phyloP scores from a whole-genome alignment of 2,329 filamentous ascomycete genomes.

The Cryphonectria parasitica region DNA sequence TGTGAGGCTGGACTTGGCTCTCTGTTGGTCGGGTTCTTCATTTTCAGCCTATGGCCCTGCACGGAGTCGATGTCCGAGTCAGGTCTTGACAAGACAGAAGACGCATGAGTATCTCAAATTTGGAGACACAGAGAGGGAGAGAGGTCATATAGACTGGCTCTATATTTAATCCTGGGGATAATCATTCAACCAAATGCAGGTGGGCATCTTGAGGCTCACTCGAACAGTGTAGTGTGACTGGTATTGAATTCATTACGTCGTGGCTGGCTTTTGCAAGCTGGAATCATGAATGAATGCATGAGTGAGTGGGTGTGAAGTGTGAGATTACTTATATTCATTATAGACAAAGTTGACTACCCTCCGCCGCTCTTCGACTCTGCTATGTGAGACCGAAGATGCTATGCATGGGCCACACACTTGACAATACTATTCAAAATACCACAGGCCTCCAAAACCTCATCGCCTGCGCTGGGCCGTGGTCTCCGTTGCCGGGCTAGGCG shows the following conservation, averaged over 20 bases:
- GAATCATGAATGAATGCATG: no score
- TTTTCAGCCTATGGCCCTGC: background rate
- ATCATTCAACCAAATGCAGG: background rate
- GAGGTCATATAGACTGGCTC: background rate
- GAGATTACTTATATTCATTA: background rate
- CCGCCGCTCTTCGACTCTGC: no score
- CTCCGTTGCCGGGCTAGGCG: constrained; percentile 60
- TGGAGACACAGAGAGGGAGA: background rate
- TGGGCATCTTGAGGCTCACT: background rate
- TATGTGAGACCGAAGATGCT: no score
- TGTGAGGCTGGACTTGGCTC: background rate
- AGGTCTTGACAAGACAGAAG: background rate
- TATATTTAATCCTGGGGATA: background rate
- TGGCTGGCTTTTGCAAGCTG: no score
- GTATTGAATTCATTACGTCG: no score
- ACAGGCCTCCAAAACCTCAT: background rate
- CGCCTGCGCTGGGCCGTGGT: constrained; percentile 3
- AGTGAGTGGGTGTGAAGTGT: background rate
- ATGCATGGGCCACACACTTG: no score
- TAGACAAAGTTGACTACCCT: background rate
- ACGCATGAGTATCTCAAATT: background rate
- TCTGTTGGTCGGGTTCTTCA: background rate
- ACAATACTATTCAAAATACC: background rate
- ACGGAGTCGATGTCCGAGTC: background rate
- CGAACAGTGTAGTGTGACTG: no score